phyloP scores from a whole-genome alignment of 2,329 filamentous ascomycete genomes.

The Didymella pinodella region DNA sequence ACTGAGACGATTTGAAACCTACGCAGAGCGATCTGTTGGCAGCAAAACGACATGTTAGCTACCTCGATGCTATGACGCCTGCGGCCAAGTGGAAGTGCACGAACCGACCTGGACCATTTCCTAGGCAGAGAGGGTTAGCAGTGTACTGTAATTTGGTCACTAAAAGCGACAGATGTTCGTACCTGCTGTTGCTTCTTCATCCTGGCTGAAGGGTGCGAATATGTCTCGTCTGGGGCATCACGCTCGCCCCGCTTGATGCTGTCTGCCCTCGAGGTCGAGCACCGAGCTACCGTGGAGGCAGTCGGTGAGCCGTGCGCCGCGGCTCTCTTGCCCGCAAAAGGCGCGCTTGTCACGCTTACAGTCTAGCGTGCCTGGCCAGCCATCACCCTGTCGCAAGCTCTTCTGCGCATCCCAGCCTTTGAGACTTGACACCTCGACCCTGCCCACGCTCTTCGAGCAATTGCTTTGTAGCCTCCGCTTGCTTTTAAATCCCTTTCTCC shows the following conservation, averaged over 20 bases:
- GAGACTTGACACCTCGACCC: conserved; percentile 5
- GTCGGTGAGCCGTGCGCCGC: conserved; percentile 3
- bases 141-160: background rate
- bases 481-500: background rate
- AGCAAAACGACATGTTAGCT: conserved; percentile 49
- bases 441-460: conserved; percentile 1
- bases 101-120: conserved; percentile 99
- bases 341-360: conserved; percentile 4
- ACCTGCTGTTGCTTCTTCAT: conserved; percentile 54
- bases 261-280: conserved; percentile 11
- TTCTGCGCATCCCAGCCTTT: conserved; percentile 12
- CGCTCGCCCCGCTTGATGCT: conserved; percentile 18
- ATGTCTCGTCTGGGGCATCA: conserved; percentile 40
- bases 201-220: conserved; percentile 44
- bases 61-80: conserved; percentile 37
- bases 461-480: conserved; percentile 4
- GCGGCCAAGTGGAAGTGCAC: conserved; percentile 52
- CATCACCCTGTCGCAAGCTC: conserved; percentile 12
- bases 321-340: conserved; percentile 12
- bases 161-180: conserved; percentile 9
- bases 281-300: conserved; percentile 12
- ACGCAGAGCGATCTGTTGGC: conserved; percentile 49
- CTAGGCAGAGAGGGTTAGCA: conserved; percentile 59
- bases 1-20: conserved; percentile 26
- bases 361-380: conserved; percentile 8